Conservation (phyloP, 371 early-diverging fungal genomes). For the Chytridium lagenaria region DNA sequence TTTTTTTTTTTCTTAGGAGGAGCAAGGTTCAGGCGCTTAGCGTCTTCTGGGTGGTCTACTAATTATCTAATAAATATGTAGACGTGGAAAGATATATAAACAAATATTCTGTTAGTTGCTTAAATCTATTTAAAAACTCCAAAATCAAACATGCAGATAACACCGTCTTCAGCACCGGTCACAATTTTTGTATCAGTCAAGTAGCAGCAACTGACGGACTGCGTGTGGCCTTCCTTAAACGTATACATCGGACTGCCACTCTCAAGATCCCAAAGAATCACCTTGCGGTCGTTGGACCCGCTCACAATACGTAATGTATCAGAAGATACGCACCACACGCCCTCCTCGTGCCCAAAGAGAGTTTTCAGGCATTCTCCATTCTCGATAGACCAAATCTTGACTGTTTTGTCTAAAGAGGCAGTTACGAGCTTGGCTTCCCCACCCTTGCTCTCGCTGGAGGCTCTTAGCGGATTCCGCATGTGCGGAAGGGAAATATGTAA, state of each 20-base stretch:
- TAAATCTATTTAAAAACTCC: neutral
- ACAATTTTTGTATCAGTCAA: slow-evolving; percentile 88
- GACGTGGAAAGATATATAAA: too few species aligned
- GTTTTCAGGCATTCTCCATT: slow-evolving; percentile 74
- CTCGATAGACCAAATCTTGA: slow-evolving; percentile 84
- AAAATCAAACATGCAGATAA: slow-evolving; percentile 79
- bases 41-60: neutral
- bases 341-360: slow-evolving; percentile 90
- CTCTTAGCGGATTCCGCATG: slow-evolving; percentile 25
- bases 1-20: neutral
- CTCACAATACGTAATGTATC: slow-evolving; percentile 91
- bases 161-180: slow-evolving; percentile 84
- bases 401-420: slow-evolving; percentile 84
- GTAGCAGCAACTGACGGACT: slow-evolving; percentile 74
- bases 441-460: slow-evolving; percentile 23
- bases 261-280: slow-evolving; percentile 96
- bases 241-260: slow-evolving; percentile 81
- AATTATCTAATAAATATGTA: too few species aligned
- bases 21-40: neutral
- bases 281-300: slow-evolving; percentile 85
- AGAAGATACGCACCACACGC: slow-evolving; percentile 88
- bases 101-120: too few species aligned
- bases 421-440: slow-evolving; percentile 78
- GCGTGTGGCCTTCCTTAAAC: slow-evolving; percentile 60
- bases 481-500: slow-evolving; percentile 50